These are phyloP conservation scores for Nakazawaea anatomiae DNA, from an alignment of 805 yeast species.

Conservation along the genomic window DNA sequence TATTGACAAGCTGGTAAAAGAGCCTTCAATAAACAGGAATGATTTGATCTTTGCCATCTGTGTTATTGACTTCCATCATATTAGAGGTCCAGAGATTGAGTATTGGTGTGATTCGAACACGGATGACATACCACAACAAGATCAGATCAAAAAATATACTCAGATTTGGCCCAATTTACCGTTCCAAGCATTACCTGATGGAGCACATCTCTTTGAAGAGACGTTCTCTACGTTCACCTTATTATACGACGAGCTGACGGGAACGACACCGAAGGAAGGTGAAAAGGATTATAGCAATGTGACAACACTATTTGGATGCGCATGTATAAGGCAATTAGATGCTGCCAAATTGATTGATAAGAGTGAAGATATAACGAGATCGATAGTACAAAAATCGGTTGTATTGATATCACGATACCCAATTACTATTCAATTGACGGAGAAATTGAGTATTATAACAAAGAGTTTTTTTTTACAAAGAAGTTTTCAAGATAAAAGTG, in stretches of 20 bases:
- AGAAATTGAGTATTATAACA: conserved; percentile 85
- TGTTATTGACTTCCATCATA: conserved; percentile 88
- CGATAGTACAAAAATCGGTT: conserved; percentile 86
- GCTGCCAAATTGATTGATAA: conserved; percentile 51
- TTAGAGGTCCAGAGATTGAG: conserved; percentile 91
- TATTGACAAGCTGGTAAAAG: not conserved
- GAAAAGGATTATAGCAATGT: conserved; percentile 23
- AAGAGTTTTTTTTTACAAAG: conserved; percentile 79
- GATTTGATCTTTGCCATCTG: conserved; percentile 71
- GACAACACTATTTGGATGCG: conserved; percentile 86
- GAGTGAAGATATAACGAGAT: conserved; percentile 67
- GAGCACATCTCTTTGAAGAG: conserved; percentile 89
- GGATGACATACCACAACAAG: conserved; percentile 21
- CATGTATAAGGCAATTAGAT: conserved; percentile 82
- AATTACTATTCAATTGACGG: conserved; percentile 80
- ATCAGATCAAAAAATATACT: conserved; percentile 24
- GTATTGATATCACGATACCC: conserved; percentile 87
- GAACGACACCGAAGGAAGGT: conserved; percentile 39
- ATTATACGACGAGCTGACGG: conserved; percentile 53
- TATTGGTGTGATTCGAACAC: conserved; percentile 63
- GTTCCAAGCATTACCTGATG: conserved; percentile 94
- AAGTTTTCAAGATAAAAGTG: conserved; percentile 62
- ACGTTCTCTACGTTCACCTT: conserved; percentile 88
- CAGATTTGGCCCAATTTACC: conserved; percentile 81
- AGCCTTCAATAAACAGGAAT: not conserved